Base-by-base conservation (phyloP, 306 rosid species). In the Pyrus communis region DNA sequence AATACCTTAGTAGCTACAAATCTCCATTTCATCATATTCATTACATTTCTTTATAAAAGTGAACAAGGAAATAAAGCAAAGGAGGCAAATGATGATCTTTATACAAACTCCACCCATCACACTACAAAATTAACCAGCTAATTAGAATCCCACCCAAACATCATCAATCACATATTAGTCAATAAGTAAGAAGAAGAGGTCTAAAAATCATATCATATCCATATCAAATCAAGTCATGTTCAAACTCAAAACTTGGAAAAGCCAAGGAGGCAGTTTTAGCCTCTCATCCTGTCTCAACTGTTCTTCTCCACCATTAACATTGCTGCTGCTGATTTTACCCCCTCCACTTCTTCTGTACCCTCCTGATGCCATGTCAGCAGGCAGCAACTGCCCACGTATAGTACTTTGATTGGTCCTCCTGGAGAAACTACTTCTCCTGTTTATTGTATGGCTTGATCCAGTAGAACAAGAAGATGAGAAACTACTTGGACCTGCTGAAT, bases 371-470 rank as follows among this genome's bases (percentile, higher is more conserved):
- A 79, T 82, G 76, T 78, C 85, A 61, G 78, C 55, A 51, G 55
- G 55, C 55, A 51, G 80, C 75, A 75, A 74, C 71, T 82, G 85
- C 64, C 69, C 43, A 80, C 75, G 67, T 69, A 19, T 17, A 51
- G 71, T 57, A 83, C 73, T 73, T 77, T 45, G 83, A 75, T 46
- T 82, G 66, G 62, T 76, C 81, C 78, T 63, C 21, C 21, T 2
- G 9, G 62, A n/a, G 30, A 75, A 82, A 77, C 17, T 76, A 8
- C 43, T 78, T 70, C 82, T 78, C 81, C 82, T 84, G 86, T 88
- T 87, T 49, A n/a, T 58, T n/a, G 87, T 62, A 73, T 87, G 85
- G 83, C 96, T 89, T 49, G 93, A 93, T 81, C 90, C 93, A 67
- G 89, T 80, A 8, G 97, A 91, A 84, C 89, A 88, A 71, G 95